Evolutionary conservation across 2,329 filamentous ascomycete genomes (phyloP).

Genomic region (Aureobasidium lini): DNA sequence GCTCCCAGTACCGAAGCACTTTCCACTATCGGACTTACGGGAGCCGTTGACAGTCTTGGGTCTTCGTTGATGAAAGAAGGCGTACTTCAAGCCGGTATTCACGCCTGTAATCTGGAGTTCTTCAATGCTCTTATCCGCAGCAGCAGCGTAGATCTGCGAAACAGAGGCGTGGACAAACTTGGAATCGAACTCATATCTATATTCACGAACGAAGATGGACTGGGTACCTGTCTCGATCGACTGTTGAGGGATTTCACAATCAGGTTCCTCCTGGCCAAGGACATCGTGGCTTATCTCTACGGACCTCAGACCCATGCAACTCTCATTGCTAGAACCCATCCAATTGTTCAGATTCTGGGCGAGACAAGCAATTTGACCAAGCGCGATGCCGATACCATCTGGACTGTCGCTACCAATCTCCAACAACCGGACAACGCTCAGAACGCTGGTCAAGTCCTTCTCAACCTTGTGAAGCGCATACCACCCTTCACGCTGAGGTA

Average conservation of each 20-base stretch:
- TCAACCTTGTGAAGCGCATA: slow-evolving; percentile 40
- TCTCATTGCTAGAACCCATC: slow-evolving; percentile 70
- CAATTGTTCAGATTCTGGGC: slow-evolving; percentile 80
- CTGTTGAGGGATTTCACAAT: slow-evolving; percentile 59
- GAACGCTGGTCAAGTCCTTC: slow-evolving; percentile 64
- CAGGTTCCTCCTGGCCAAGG: slow-evolving; percentile 59
- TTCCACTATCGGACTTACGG: slow-evolving; percentile 39
- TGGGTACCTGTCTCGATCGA: slow-evolving; percentile 36
- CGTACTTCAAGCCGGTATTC: slow-evolving; percentile 22
- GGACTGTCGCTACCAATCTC: slow-evolving; percentile 72
- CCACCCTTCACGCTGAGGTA: slow-evolving; percentile 47
- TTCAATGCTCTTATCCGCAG: slow-evolving; percentile 68
- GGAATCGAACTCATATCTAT: slow-evolving; percentile 54
- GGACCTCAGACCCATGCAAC: slow-evolving; percentile 89
- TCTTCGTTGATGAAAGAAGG: background rate
- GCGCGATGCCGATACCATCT: slow-evolving; percentile 69
- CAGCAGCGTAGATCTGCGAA: slow-evolving; percentile 83
- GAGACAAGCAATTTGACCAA: slow-evolving; percentile 67
- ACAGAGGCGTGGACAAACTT: slow-evolving; percentile 69
- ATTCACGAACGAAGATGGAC: slow-evolving; percentile 40
- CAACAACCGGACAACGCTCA: slow-evolving; percentile 80
- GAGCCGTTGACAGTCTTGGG: background rate
- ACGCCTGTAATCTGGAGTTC: slow-evolving; percentile 63
- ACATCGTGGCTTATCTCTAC: slow-evolving; percentile 77
- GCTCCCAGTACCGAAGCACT: slow-evolving; percentile 16